Conservation (phyloP, 805 yeast species). For the Osmozyma mogii region DNA sequence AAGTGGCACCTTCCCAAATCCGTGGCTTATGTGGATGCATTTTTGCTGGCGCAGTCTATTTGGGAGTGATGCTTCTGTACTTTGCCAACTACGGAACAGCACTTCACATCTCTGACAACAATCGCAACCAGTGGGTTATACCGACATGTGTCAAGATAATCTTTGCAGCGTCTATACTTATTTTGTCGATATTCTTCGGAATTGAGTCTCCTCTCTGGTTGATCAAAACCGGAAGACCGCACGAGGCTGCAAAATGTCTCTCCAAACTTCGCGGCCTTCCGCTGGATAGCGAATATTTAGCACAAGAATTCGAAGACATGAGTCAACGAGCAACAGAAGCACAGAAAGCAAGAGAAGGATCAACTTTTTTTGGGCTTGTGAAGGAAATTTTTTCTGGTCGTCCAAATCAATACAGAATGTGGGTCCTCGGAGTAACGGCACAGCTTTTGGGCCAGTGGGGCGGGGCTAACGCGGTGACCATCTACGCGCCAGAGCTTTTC, state of each 20-base stretch:
- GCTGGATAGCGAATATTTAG: constrained; percentile 41
- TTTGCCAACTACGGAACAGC: constrained; percentile 21
- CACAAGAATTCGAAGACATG: constrained; percentile 37
- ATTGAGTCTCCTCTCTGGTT: constrained; percentile 48
- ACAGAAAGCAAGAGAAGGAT: constrained; percentile 37
- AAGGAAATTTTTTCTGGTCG: constrained; percentile 29
- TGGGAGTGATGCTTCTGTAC: constrained; percentile 44
- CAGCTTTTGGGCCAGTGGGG: constrained; percentile 53
- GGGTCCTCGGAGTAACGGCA: constrained; percentile 31
- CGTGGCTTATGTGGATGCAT: constrained; percentile 47
- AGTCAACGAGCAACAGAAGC: constrained; percentile 51
- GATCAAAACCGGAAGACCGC: constrained; percentile 33
- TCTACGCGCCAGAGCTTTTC: constrained; percentile 48
- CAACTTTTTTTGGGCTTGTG: constrained; percentile 11
- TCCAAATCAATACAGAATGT: constrained; percentile 39
- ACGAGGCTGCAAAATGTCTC: constrained; percentile 32
- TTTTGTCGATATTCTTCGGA: constrained; percentile 36
- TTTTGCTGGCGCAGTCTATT: constrained; percentile 51
- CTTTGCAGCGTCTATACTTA: constrained; percentile 37
- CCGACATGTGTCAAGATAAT: constrained; percentile 44
- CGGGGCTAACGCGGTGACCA: constrained; percentile 50
- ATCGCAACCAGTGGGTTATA: constrained; percentile 43
- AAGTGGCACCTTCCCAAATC: constrained; percentile 43
- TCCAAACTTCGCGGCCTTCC: constrained; percentile 38
- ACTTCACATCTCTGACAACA: constrained; percentile 9